Conservation (phyloP, 2,329 filamentous ascomycete species). For the Fusarium coicis region DNA sequence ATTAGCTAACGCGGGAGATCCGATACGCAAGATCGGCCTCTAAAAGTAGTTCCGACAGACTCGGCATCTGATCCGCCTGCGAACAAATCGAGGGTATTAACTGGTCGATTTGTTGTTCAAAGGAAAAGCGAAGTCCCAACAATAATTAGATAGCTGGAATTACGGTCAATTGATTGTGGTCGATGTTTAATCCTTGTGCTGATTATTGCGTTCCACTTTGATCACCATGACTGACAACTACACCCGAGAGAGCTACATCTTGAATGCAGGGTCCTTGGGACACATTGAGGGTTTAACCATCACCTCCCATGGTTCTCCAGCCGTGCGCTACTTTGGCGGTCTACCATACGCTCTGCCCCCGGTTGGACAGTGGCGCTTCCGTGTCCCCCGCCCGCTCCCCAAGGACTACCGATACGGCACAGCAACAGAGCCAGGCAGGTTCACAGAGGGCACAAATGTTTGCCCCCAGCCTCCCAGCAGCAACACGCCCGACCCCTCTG, state of each 20-base stretch:
- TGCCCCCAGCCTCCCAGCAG: neutral
- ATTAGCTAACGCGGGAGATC: neutral
- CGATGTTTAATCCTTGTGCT: neutral
- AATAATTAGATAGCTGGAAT: neutral
- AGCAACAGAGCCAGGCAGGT: neutral
- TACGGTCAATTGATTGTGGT: rapidly evolving
- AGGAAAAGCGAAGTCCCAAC: neutral
- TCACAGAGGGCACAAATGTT: neutral
- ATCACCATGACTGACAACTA: neutral
- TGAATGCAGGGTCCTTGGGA: neutral
- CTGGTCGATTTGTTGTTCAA: neutral
- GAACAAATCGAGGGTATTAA: neutral
- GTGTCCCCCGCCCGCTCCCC: neutral
- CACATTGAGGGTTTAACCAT: neutral
- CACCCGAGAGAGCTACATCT: neutral
- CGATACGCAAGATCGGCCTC: neutral
- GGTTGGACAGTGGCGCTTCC: neutral
- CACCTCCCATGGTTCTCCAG: too few species aligned
- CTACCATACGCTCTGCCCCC: neutral
- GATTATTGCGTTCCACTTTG: neutral
- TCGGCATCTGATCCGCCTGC: neutral
- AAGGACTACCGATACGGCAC: neutral
- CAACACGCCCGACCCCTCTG: neutral
- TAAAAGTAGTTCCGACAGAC: neutral
- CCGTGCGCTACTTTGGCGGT: neutral